A percentile compares a stretch with the other conserved stretches of the same genome.
These are phyloP conservation scores for Millerago galiae DNA, from an alignment of 805 yeast genomes.

Conservation along the genomic window DNA sequence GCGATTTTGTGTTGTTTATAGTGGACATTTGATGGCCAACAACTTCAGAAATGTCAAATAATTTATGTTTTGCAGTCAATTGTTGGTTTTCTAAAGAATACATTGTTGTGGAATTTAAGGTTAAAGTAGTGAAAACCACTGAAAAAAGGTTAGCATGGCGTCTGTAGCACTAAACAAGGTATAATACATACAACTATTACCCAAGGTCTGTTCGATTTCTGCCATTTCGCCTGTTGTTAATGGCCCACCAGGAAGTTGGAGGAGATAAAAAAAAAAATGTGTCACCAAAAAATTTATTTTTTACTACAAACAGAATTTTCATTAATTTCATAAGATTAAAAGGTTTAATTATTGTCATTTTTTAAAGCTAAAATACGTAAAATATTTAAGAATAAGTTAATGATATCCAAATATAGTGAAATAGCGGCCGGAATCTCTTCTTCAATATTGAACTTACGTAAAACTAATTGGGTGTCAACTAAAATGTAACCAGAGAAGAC, in stretches of 20 bases:
- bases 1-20: constrained; percentile 40
- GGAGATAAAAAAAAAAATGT: background rate
- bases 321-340: background rate
- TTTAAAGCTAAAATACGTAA: constrained; percentile 50
- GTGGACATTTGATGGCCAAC: constrained; percentile 48
- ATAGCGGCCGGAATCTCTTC: constrained; percentile 83
- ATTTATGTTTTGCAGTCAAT: constrained; percentile 33
- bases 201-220: constrained; percentile 1
- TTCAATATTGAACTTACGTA: constrained; percentile 71
- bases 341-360: constrained; percentile 15
- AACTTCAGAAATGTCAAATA: constrained; percentile 44
- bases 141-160: background rate
- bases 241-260: background rate
- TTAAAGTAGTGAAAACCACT: constrained; percentile 41
- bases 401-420: constrained; percentile 70
- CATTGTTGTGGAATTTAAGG: constrained; percentile 51
- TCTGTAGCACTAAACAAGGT: background rate
- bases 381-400: constrained; percentile 74
- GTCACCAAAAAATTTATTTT: background rate
- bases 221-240: background rate
- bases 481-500: constrained; percentile 67
- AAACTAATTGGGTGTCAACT: constrained; percentile 74
- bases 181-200: constrained; percentile 7
- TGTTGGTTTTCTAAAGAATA: constrained; percentile 49
- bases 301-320: background rate